Conservation (phyloP, 1,284 basidiomycete species). For the Marasmius sp. region DNA sequence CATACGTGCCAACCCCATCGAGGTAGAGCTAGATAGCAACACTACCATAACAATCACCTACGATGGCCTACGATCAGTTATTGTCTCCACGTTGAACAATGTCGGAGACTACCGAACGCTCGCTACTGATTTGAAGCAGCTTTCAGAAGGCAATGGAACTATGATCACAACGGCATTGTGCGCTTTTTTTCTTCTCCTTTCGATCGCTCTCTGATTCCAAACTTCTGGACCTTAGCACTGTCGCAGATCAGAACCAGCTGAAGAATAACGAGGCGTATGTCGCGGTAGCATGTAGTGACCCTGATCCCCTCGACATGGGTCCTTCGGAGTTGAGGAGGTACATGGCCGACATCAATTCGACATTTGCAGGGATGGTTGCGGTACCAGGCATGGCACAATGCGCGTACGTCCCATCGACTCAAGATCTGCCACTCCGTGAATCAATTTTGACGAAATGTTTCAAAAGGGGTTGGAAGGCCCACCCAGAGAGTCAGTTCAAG, state of each 20-base stretch:
- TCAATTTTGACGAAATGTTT: not conserved
- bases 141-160: conserved; percentile 34
- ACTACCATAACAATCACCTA: not conserved
- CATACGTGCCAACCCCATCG: not conserved
- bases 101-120: conserved; percentile 33
- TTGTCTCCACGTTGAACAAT: not conserved
- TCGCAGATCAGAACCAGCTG: not conserved
- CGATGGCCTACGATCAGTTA: not conserved
- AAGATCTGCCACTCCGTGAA: not conserved
- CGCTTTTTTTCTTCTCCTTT: not conserved
- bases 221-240: not conserved
- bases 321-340: not conserved
- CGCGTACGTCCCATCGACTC: not conserved
- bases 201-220: not conserved
- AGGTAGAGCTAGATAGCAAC: not conserved
- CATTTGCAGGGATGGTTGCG: not conserved
- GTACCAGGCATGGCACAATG: not conserved
- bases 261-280: not conserved
- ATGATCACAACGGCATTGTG: conserved; percentile 24
- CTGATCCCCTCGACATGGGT: not conserved
- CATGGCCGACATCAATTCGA: not conserved
- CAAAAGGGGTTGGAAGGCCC: conserved; percentile 30
- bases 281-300: not conserved
- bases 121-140: conserved; percentile 35
- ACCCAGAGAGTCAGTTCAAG: conserved; percentile 30